These are phyloP conservation scores for Micractinium conductrix DNA, from an alignment of 139 green algal species.

Conservation along the genomic window DNA sequence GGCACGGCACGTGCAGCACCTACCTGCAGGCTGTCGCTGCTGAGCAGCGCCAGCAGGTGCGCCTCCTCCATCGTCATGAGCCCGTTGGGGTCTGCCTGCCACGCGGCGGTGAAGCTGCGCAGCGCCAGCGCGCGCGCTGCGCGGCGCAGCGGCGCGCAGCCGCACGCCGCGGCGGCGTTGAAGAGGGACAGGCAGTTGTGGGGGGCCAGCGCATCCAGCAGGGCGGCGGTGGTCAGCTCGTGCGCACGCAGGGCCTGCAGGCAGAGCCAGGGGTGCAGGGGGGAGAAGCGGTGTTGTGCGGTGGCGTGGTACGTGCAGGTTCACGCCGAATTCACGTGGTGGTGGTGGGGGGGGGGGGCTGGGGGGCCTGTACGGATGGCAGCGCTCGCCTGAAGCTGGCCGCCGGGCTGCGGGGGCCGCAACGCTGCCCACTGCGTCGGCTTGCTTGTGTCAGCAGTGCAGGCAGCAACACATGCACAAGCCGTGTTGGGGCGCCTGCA, in stretches of 20 bases:
- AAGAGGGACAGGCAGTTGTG: slow-evolving; percentile 36
- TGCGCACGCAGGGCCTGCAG: slow-evolving; percentile 16
- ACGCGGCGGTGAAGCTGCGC: neutral
- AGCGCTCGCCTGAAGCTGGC: too few relatives aligned
- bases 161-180: neutral
- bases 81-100: slow-evolving; percentile 14
- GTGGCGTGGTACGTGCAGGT: too few relatives aligned
- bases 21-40: slow-evolving; percentile 38
- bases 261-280: neutral
- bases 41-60: slow-evolving; percentile 29
- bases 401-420: too few relatives aligned
- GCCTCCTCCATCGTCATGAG: slow-evolving; percentile 17
- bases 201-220: slow-evolving; percentile 24
- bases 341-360: neutral
- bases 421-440: too few relatives aligned
- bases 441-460: too few relatives aligned
- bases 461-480: too few relatives aligned
- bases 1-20: neutral
- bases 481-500: too few relatives aligned
- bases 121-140: neutral
- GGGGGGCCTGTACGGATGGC: neutral
- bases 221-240: slow-evolving; percentile 28
- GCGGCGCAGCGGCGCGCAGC: slow-evolving; percentile 17
- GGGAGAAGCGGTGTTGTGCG: too few relatives aligned
- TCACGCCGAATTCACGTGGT: too few relatives aligned